These are phyloP conservation scores for Rhodotorula sp. DNA, from an alignment of 1,284 basidiomycete species.

Conservation along the genomic window DNA sequence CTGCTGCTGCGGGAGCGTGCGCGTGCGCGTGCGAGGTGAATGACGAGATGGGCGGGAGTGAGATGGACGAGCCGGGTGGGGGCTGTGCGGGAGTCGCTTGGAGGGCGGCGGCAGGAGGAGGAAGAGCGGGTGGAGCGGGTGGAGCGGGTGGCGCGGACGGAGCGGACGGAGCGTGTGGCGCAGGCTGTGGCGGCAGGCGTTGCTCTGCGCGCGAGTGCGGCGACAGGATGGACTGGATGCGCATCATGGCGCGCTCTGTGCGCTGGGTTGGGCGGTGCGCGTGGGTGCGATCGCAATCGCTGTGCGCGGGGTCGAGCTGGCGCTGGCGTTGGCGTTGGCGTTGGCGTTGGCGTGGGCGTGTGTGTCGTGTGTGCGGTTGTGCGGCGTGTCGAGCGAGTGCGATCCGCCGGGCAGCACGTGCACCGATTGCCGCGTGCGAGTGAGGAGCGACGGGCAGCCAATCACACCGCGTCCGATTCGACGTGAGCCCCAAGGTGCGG, in stretches of 20 bases:
- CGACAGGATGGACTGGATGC: constrained; percentile 23
- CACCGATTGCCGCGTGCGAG: too few species aligned
- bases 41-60: constrained; percentile 23
- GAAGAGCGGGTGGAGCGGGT: neutral
- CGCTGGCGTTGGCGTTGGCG: too few species aligned
- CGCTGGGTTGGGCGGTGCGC: neutral
- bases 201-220: neutral
- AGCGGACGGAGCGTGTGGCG: neutral
- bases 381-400: too few species aligned
- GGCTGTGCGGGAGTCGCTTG: neutral
- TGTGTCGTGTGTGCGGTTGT: too few species aligned
- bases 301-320: neutral
- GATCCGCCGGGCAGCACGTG: too few species aligned
- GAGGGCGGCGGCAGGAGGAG: too few species aligned
- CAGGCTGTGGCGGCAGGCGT: neutral
- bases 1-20: neutral
- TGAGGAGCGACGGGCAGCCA: too few species aligned
- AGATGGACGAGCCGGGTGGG: too few species aligned
- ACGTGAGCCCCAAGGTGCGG: too few species aligned
- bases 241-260: constrained; percentile 17
- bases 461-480: too few species aligned
- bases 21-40: constrained; percentile 2
- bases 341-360: too few species aligned
- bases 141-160: neutral
- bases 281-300: neutral